These are phyloP conservation scores for Manihot esculenta DNA, from an alignment of 441 rosid species.

Conservation along the genomic window DNA sequence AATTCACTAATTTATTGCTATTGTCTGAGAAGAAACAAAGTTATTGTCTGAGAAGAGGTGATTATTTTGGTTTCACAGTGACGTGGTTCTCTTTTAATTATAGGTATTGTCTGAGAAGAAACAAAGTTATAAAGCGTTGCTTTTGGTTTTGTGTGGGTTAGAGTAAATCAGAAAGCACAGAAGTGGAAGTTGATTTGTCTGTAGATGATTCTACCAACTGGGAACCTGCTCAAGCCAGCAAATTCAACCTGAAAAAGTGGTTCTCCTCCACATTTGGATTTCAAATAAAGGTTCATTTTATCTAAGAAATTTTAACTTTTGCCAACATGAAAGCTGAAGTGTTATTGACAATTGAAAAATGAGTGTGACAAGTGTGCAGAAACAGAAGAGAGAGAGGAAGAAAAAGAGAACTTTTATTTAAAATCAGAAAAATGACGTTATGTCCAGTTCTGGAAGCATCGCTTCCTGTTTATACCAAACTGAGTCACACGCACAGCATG, in stretches of 20 bases:
- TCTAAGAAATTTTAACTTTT: neutral
- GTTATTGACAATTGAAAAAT: no score
- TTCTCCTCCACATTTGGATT: slow-evolving; percentile 24
- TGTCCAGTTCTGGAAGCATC: no score
- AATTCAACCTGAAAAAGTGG: slow-evolving; percentile 61
- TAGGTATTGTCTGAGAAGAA: neutral
- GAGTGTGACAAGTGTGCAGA: no score
- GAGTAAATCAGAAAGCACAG: slow-evolving; percentile 54
- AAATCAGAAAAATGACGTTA: no score
- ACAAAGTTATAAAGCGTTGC: neutral
- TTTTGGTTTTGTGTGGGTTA: slow-evolving; percentile 45
- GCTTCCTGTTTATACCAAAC: no score
- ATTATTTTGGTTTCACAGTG: neutral
- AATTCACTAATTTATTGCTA: no score
- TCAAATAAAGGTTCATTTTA: neutral
- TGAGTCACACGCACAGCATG: no score
- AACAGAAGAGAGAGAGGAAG: no score
- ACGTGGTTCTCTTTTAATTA: neutral
- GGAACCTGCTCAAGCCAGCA: slow-evolving; percentile 39
- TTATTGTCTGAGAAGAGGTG: slow-evolving; percentile 81
- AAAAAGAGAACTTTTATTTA: no score
- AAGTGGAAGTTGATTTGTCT: slow-evolving; percentile 74
- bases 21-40: no score
- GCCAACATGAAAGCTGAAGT: neutral
- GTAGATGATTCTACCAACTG: slow-evolving; percentile 59